phyloP scores from a whole-genome alignment of 139 green algal species.

The Tetraselmis chui region DNA sequence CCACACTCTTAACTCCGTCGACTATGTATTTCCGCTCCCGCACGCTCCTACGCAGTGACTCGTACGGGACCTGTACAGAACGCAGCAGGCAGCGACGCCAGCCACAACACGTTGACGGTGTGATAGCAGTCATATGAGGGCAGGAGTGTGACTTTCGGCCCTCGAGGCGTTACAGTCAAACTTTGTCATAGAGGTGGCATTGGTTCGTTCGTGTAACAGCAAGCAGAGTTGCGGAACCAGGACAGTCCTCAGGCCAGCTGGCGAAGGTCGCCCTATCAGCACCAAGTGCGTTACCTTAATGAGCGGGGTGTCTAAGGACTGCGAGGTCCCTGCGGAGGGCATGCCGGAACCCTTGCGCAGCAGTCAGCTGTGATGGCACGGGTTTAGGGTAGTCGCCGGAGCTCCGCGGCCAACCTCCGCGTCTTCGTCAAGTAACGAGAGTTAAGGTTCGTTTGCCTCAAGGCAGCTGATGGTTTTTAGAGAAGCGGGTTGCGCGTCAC shows the following conservation, averaged over 20 bases:
- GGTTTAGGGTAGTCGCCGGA: too few species aligned
- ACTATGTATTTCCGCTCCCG: background rate
- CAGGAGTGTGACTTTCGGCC: background rate
- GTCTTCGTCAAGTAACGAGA: too few species aligned
- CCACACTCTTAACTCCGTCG: background rate
- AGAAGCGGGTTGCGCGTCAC: too few species aligned
- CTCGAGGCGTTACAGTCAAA: background rate
- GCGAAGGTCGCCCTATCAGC: too few species aligned
- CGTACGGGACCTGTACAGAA: background rate
- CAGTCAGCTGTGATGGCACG: too few species aligned
- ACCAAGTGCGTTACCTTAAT: background rate
- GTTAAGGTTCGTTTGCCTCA: too few species aligned
- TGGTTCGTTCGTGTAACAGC: too few species aligned
- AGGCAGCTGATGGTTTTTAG: too few species aligned
- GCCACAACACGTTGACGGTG: background rate
- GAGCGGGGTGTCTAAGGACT: background rate
- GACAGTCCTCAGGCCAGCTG: too few species aligned
- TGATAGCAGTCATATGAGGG: background rate
- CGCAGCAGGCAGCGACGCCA: background rate
- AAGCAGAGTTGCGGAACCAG: background rate
- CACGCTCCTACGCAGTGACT: background rate
- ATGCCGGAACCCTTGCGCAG: too few species aligned
- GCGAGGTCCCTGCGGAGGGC: background rate
- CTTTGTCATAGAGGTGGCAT: too few species aligned
- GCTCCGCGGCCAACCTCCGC: too few species aligned